Conservation (phyloP, 805 yeast species). For the Pichia californica region DNA sequence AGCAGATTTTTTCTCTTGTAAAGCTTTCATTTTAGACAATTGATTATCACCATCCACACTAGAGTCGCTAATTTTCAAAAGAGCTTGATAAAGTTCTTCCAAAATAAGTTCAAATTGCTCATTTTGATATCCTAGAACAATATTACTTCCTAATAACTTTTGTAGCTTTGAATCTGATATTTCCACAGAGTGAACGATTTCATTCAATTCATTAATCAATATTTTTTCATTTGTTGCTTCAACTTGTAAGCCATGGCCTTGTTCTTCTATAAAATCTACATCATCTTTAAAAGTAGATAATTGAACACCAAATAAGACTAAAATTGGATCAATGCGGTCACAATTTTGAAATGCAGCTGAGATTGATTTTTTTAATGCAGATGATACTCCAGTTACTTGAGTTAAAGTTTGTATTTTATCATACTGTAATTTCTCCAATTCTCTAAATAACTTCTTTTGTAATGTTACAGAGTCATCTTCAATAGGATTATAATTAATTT, state of each 20-base stretch:
- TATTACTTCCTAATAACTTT: conserved; percentile 39
- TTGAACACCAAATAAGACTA: conserved; percentile 55
- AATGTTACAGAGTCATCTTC: conserved; percentile 57
- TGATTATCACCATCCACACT: conserved; percentile 28
- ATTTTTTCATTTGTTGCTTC: conserved; percentile 73
- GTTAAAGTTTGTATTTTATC: conserved; percentile 52
- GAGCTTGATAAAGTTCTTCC: conserved; percentile 52
- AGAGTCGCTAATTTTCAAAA: conserved; percentile 51
- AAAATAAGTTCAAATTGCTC: conserved; percentile 48
- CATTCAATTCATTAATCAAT: conserved; percentile 63
- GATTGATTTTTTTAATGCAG: conserved; percentile 37
- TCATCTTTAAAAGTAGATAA: conserved; percentile 60
- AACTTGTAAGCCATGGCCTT: conserved; percentile 78
- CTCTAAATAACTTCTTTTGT: conserved; percentile 50
- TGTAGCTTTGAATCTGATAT: conserved; percentile 51
- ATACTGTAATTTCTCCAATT: conserved; percentile 56
- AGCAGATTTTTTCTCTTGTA: conserved; percentile 54
- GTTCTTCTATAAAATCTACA: conserved; percentile 62
- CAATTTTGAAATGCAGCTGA: conserved; percentile 45
- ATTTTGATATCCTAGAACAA: conserved; percentile 41
- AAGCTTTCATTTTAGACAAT: conserved; percentile 62
- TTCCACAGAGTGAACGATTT: conserved; percentile 64
- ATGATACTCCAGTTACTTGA: conserved; percentile 32
- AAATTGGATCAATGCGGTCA: conserved; percentile 44
- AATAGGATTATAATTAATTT: conserved; percentile 63